Base-by-base conservation (phyloP, 2,329 filamentous ascomycete genomes). In the Leptosphaerulina australis region DNA sequence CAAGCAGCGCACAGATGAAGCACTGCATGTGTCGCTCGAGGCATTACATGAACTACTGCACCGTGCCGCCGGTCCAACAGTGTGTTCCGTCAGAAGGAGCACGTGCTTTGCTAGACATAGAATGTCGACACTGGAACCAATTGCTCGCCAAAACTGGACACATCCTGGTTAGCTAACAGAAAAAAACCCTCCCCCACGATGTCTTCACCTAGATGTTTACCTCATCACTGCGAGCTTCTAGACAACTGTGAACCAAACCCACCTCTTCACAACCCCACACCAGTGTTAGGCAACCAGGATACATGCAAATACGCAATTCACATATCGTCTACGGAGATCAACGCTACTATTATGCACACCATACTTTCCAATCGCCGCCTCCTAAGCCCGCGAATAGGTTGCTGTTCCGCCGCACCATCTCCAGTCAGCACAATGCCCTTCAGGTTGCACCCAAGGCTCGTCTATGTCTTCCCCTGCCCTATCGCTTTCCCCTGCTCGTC, bases 361-460 rank as follows among this genome's bases (percentile, higher is more conserved):
- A 59, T 59, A 57, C 48, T 55, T 44, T 50, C 50, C 50, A 62
- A 60, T 58, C 18, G 44, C 37, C 41, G 56, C 52, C 53, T 55
- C 8, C 14, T 14, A 24, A 26, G 30, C 43, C 43, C 47, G 34
- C 62, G 51, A 63, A 63, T 65, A 46, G 41, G 44, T 48, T 22
- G 24, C 37, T 51, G 43, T 59, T 36, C 38, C 55, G 34, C 28
- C 31, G 33, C 60, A 63, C 60, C 60, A 65, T 38, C 52, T 50
- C 31, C 31, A 59, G 55, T 33, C 44, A 56, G 59, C 57, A 51
- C 50, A 52, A 56, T 43, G 35, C 50, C 51, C 44, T 34, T 36
- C 31, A 40, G 15, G 30, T 48, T 48, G 52, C 52, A 58, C 35
- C 43, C 45, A 56, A 55, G 58, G 29, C 60, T 60, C 50, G 55